These are phyloP conservation scores for Plantago lanceolata DNA, from an alignment of 305 asterid species.

Conservation along the genomic window DNA sequence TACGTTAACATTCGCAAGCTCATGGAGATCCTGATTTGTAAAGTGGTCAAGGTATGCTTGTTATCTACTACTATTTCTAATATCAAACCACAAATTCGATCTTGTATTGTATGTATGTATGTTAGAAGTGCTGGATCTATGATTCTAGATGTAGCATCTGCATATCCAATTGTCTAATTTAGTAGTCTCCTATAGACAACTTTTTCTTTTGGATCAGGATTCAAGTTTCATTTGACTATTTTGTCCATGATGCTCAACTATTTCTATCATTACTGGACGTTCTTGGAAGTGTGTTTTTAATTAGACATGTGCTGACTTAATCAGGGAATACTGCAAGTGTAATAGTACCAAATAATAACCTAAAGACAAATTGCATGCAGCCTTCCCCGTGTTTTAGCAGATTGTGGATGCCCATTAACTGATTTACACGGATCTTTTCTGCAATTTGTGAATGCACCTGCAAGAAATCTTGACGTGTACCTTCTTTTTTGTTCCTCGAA, in stretches of 20 bases:
- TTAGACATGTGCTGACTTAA: too few species aligned
- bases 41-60: constrained; percentile 77
- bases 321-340: too few species aligned
- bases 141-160: too few species aligned
- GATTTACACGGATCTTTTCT: background rate
- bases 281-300: background rate
- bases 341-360: too few species aligned
- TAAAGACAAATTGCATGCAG: too few species aligned
- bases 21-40: constrained; percentile 86
- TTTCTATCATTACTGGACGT: background rate
- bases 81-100: too few species aligned
- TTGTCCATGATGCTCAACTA: background rate
- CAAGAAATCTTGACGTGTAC: background rate
- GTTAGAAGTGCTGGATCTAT: too few species aligned
- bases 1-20: constrained; percentile 84
- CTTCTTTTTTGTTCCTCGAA: background rate
- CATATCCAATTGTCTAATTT: too few species aligned
- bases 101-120: too few species aligned
- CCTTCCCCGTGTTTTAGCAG: too few species aligned
- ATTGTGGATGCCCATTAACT: too few species aligned
- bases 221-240: background rate
- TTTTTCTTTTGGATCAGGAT: background rate
- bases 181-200: background rate
- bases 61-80: background rate
- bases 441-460: background rate